These are phyloP conservation scores for Camellia japonica DNA, from an alignment of 148 eudicot genomes.

Conservation along the genomic window DNA sequence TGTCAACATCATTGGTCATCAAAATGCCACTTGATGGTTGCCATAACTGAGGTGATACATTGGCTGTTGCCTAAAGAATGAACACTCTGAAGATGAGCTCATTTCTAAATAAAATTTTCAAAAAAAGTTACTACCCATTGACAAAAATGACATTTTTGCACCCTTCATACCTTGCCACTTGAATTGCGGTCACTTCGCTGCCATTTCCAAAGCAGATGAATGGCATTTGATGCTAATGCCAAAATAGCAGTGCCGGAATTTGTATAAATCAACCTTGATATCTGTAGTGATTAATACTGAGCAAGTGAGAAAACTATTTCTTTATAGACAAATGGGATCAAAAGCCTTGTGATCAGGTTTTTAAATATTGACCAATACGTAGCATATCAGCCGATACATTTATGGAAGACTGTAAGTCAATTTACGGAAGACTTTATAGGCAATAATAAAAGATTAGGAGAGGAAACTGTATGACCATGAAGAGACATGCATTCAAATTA, in stretches of 20 bases:
- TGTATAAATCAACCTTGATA: conserved; percentile 82
- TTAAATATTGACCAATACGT: no score
- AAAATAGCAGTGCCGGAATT: conserved; percentile 79
- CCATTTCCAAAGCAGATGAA: conserved; percentile 96
- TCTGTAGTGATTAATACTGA: conserved; percentile 42
- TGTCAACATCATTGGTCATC: conserved; percentile 83
- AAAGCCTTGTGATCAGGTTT: not conserved
- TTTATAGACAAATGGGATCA: not conserved
- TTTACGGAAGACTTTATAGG: not conserved
- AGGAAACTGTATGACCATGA: not conserved
- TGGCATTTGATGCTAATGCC: conserved; percentile 83
- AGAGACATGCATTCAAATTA: not conserved
- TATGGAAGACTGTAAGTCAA: not conserved
- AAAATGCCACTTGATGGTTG: conserved; percentile 80
- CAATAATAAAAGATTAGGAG: not conserved
- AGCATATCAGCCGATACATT: no score
- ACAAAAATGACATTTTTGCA: not conserved
- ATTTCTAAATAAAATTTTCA: not conserved
- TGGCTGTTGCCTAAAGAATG: conserved; percentile 66
- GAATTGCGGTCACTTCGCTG: conserved; percentile 59
- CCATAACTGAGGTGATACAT: conserved; percentile 73
- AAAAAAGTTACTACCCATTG: not conserved
- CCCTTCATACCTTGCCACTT: conserved; percentile 55
- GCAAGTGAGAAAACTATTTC: conserved; percentile 7
- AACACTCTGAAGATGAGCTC: conserved; percentile 3